phyloP scores from a whole-genome alignment of 164 flowering plant species.

The Annona squamosa region DNA sequence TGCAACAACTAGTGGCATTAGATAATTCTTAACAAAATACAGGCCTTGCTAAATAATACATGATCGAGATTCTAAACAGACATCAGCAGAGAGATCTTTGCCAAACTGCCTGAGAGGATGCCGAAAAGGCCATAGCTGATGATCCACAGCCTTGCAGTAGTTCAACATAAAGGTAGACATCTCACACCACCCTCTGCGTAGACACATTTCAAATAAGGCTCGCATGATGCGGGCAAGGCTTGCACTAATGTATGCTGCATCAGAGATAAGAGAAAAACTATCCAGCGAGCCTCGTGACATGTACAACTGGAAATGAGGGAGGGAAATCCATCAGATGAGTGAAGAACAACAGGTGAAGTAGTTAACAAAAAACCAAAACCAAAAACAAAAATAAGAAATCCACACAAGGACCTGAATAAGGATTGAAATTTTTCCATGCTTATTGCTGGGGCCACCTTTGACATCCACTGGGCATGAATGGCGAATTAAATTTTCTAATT shows the following conservation, averaged over 20 bases:
- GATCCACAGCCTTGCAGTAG: conserved; percentile 97
- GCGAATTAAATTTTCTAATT: conserved; percentile 69
- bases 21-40: background rate
- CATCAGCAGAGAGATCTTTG: conserved; percentile 76
- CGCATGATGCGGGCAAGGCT: conserved; percentile 98
- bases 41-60: background rate
- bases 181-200: conserved; percentile 97
- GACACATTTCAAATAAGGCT: conserved; percentile 91
- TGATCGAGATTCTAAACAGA: conserved; percentile 24
- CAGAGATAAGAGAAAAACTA: conserved; percentile 81
- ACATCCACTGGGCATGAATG: conserved; percentile 78
- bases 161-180: conserved; percentile 85
- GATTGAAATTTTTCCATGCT: conserved; percentile 93
- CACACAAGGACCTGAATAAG: conserved; percentile 75
- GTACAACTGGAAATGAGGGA: conserved; percentile 56
- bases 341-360: background rate
- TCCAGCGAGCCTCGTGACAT: conserved; percentile 89
- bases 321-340: background rate
- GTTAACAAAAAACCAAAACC: background rate
- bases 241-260: conserved; percentile 97
- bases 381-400: too few species aligned
- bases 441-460: conserved; percentile 90
- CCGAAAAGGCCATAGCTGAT: conserved; percentile 94
- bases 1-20: conserved; percentile 19
- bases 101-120: conserved; percentile 98